phyloP scores from a whole-genome alignment of 305 asterid genomes.

The Ilex paraguariensis region DNA sequence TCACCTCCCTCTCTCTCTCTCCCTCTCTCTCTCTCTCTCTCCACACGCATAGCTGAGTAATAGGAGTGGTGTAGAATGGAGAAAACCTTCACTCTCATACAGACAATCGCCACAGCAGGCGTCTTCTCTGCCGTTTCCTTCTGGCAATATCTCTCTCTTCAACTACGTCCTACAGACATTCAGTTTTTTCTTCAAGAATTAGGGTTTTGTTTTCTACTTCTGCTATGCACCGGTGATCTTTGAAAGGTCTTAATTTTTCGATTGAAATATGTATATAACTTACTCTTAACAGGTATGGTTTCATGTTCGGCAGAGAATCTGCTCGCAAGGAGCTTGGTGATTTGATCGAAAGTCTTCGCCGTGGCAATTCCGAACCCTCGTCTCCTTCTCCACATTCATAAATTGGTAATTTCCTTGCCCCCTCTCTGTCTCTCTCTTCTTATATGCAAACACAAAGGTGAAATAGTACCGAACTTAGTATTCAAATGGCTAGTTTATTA shows the following conservation, averaged over 20 bases:
- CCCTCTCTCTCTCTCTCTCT: too few species aligned
- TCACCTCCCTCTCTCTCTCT: too few species aligned
- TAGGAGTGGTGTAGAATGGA: constrained; percentile 30
- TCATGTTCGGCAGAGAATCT: constrained; percentile 85
- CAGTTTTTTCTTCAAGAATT: not conserved
- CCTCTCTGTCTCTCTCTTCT: too few species aligned
- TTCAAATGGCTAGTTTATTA: too few species aligned
- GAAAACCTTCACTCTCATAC: constrained; percentile 62
- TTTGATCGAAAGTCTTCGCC: constrained; percentile 64
- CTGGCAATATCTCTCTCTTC: constrained; percentile 32
- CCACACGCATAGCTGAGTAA: too few species aligned
- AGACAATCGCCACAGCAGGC: constrained; percentile 67
- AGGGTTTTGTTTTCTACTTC: not conserved
- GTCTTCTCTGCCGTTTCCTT: constrained; percentile 78
- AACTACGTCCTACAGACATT: not conserved
- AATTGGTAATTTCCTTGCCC: not conserved
- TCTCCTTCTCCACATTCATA: constrained; percentile 31
- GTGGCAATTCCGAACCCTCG: constrained; percentile 3
- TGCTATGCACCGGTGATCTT: too few species aligned
- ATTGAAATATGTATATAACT: too few species aligned
- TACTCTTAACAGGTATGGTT: constrained; percentile 56
- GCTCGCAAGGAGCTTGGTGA: constrained; percentile 72
- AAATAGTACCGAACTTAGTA: too few species aligned
- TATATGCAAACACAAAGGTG: too few species aligned
- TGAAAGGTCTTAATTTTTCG: too few species aligned